Evolutionary conservation across 768 basidiomycete species (phyloP), one percentile per base, ranked within the genome.

Genomic region (Boletus vinaceobasis): DNA sequence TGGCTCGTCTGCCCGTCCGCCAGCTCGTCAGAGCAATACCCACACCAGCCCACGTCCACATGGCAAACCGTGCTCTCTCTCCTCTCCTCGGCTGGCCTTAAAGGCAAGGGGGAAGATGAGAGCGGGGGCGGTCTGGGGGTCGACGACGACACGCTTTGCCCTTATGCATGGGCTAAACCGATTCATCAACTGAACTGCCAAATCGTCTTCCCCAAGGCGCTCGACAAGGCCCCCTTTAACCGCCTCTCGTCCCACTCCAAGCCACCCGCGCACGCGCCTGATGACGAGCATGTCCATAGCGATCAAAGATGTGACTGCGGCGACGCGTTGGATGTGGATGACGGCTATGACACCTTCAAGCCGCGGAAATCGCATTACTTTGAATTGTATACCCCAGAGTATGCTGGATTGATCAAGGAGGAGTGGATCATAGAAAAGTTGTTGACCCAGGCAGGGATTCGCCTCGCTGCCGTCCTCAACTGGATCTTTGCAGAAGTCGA

Each of bases 391-490:
- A 93, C 90, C 15, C 84, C 90, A 0, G 74, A 84, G 48, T 98
- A 97, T 64, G 74, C 86, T 2, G 90, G 88, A 1, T 72, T 73
- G 37, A 84, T 98, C 60, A 76, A 75, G 56, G 71, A 83, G 23
- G 72, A 80, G 55, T 84, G 86, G 79, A 72, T 93, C 35, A 61
- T 98, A 2, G 93, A 97, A 77, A 83, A 83, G 71, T 66, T 97
- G 60, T 73, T 98, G 37, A 87, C 90, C 0, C 88, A 88, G 74
- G 93, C 74, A 0, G 95, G 93, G 1, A 73, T 96, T 31, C 78
- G 95, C 23, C 83, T 96, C 26, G 95, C 94, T 1, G 90, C 84
- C 0, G 71, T 90, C 11, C 72, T 98, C 59, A 97, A 97, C 63
- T 84, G 79, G 64, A 73, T 93, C 14, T 89, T 90, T 51, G 60